Evolutionary conservation across 129 eudicot genomes (phyloP).

Genomic region (Flaveria trinervia): DNA sequence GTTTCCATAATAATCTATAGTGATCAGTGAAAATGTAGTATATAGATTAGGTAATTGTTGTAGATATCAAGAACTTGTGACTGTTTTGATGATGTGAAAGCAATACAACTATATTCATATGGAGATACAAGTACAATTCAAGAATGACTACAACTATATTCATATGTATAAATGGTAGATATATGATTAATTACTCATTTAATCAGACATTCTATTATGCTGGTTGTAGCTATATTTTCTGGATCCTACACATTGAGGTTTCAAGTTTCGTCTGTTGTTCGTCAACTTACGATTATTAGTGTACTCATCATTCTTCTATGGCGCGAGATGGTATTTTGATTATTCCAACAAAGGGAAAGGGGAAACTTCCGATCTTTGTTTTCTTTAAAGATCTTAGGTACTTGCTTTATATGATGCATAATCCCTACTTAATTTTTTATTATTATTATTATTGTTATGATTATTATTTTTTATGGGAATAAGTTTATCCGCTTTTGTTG

Average conservation of each 20-base stretch:
- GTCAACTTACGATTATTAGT: neutral
- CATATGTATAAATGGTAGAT: too few relatives aligned
- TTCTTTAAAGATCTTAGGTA: conserved; percentile 75
- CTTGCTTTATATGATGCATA: neutral
- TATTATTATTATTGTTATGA: neutral
- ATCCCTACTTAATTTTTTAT: neutral
- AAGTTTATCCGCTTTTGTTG: neutral
- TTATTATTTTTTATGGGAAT: neutral
- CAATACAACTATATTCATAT: too few relatives aligned
- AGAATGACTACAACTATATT: too few relatives aligned
- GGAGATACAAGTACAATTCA: neutral
- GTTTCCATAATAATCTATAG: too few relatives aligned
- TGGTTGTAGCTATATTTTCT: conserved; percentile 21
- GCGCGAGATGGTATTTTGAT: conserved; percentile 41
- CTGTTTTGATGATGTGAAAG: too few relatives aligned
- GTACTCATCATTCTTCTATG: conserved; percentile 28
- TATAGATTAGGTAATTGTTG: neutral
- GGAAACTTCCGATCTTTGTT: conserved; percentile 59
- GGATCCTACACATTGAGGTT: conserved; percentile 3
- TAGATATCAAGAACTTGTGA: neutral
- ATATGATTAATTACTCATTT: too few relatives aligned
- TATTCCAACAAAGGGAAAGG: conserved; percentile 22
- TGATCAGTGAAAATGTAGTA: too few relatives aligned
- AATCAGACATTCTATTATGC: neutral
- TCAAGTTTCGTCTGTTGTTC: neutral